Evolutionary conservation across 176 grass and related monocot genomes (phyloP).

Genomic region (maize (Zea mays)): DNA sequence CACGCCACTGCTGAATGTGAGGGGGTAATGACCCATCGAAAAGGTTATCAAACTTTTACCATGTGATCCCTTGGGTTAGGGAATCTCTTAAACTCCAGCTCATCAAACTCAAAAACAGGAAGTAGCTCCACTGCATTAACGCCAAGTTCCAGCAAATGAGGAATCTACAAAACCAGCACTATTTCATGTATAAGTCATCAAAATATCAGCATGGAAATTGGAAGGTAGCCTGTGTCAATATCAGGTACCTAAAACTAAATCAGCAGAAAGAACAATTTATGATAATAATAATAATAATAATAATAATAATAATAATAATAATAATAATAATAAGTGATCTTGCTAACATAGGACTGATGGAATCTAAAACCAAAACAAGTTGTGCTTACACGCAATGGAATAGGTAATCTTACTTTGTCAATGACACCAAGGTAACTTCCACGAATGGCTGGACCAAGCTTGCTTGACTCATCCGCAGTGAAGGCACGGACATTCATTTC

Average conservation of each 20-base stretch:
- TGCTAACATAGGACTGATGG: neutral
- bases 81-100: constrained; percentile 84
- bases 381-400: neutral
- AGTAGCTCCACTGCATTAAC: constrained; percentile 94
- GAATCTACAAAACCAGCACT: constrained; percentile 72
- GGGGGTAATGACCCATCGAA: neutral
- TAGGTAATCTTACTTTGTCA: constrained; percentile 66
- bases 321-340: neutral
- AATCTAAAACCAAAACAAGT: neutral
- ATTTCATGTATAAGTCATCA: constrained; percentile 35
- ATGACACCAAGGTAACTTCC: constrained; percentile 97
- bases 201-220: constrained; percentile 32
- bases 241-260: constrained; percentile 29
- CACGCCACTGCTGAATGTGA: constrained; percentile 6
- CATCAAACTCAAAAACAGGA: constrained; percentile 97
- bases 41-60: constrained; percentile 49
- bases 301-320: too few relatives aligned
- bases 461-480: constrained; percentile 81
- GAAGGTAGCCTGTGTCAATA: constrained; percentile 8
- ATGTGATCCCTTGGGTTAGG: constrained; percentile 93
- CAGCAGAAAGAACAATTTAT: neutral
- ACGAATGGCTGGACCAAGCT: constrained; percentile 53
- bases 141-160: constrained; percentile 91
- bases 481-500: constrained; percentile 96
- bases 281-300: neutral